Percentiles rank a stretch among this genome's conserved stretches.
Conservation (phyloP, 2,329 filamentous ascomycete genomes). For the Aspergillus udagawae region DNA sequence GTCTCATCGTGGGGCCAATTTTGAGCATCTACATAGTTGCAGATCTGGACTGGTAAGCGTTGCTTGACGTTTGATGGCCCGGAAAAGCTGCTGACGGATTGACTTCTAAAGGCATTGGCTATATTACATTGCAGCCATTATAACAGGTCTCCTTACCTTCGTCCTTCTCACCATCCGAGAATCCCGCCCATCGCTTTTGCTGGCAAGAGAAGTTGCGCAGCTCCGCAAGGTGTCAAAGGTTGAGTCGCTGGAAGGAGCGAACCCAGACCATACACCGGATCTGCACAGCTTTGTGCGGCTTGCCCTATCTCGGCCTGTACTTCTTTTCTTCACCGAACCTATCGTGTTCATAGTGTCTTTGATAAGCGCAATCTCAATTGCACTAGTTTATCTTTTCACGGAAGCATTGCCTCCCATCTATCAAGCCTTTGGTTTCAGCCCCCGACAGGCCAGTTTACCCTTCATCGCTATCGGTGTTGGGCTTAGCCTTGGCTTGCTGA, state of each 20-base stretch:
- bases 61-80: neutral
- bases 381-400: slow-evolving; percentile 48
- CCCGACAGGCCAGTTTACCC: slow-evolving; percentile 31
- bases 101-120: slow-evolving; percentile 39
- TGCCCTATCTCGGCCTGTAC: slow-evolving; percentile 40
- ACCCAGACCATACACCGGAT: slow-evolving; percentile 39
- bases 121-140: slow-evolving; percentile 41
- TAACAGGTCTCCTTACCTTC: slow-evolving; percentile 31
- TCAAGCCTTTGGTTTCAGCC: slow-evolving; percentile 28
- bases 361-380: slow-evolving; percentile 43
- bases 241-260: slow-evolving; percentile 26
- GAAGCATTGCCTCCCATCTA: slow-evolving; percentile 43
- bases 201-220: slow-evolving; percentile 32
- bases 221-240: slow-evolving; percentile 25
- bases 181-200: slow-evolving; percentile 43
- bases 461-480: slow-evolving; percentile 40
- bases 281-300: slow-evolving; percentile 35
- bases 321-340: slow-evolving; percentile 45
- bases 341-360: slow-evolving; percentile 44
- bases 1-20: slow-evolving; percentile 43
- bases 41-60: slow-evolving; percentile 35
- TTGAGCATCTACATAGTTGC: slow-evolving; percentile 41
- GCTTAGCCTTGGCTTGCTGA: slow-evolving; percentile 37
- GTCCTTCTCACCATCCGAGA: slow-evolving; percentile 40
- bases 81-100: neutral